These are phyloP conservation scores for Penicillium ochrochloron DNA, from an alignment of 495 filamentous ascomycete genomes.

Conservation along the genomic window DNA sequence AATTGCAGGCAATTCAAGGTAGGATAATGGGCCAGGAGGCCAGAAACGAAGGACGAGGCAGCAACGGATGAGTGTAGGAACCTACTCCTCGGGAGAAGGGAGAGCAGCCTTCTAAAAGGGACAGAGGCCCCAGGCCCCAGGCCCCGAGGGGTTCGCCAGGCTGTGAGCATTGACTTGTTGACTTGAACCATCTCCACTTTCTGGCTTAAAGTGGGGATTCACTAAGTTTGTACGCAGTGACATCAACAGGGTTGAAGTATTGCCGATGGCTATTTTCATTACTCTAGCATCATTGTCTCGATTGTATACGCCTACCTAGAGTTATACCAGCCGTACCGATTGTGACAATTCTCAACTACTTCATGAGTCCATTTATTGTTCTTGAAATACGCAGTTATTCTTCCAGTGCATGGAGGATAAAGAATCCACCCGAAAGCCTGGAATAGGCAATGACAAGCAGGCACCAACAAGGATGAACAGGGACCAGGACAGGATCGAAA, in stretches of 20 bases:
- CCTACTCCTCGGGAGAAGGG: neutral
- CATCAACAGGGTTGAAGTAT: neutral
- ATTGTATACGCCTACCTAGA: neutral
- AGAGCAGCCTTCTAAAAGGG: neutral
- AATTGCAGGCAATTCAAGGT: conserved; percentile 7
- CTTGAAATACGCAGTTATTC: neutral
- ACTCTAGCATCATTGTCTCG: neutral
- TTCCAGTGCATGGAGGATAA: neutral
- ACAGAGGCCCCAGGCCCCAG: neutral
- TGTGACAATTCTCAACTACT: neutral
- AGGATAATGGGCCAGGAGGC: conserved; percentile 3
- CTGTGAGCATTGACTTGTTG: neutral
- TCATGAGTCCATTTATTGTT: neutral
- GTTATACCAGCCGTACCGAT: neutral
- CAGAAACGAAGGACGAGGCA: conserved; percentile 9
- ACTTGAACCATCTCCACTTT: neutral
- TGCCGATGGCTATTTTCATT: neutral
- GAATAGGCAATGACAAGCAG: neutral
- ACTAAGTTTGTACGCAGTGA: neutral
- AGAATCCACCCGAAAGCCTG: neutral
- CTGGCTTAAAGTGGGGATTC: neutral
- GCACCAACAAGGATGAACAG: neutral
- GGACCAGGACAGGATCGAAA: neutral
- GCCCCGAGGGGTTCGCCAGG: neutral
- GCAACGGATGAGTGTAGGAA: neutral